phyloP scores from a whole-genome alignment of 139 green algal species.

The Raphidocelis subcapitata region DNA sequence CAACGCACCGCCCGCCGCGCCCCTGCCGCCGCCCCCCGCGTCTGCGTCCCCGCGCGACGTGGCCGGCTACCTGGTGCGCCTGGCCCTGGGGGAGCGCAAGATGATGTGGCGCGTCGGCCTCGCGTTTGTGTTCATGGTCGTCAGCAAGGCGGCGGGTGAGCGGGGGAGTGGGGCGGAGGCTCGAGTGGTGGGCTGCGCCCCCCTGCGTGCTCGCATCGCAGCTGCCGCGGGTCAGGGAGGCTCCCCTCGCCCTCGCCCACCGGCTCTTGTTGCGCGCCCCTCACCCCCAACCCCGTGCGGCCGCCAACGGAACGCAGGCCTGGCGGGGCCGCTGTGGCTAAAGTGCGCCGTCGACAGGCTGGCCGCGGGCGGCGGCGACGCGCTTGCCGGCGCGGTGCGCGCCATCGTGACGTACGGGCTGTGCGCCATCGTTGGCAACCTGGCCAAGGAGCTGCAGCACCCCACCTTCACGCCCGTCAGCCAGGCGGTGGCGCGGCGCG shows the following conservation, averaged over 20 bases:
- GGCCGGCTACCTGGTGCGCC: slow-evolving; percentile 72
- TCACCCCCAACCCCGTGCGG: background rate
- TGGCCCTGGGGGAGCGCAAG: slow-evolving; percentile 67
- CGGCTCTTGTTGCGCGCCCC: background rate
- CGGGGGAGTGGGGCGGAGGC: background rate
- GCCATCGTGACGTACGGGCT: slow-evolving; percentile 38
- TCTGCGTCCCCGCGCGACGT: slow-evolving; percentile 36
- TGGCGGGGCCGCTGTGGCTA: slow-evolving; percentile 73
- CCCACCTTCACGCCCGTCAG: slow-evolving; percentile 81
- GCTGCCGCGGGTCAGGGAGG: background rate
- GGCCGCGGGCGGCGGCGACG: slow-evolving; percentile 7
- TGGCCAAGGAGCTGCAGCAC: slow-evolving; percentile 83
- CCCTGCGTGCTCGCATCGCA: background rate
- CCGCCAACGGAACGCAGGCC: slow-evolving; percentile 41
- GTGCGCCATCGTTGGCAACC: slow-evolving; percentile 61
- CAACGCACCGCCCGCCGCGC: background rate
- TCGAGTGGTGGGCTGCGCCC: background rate
- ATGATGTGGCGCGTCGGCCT: slow-evolving; percentile 70
- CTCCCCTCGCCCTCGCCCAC: background rate
- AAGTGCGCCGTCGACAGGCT: slow-evolving; percentile 80
- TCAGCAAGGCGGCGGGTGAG: slow-evolving; percentile 64
- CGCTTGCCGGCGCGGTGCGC: background rate
- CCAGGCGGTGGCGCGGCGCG: slow-evolving; percentile 59
- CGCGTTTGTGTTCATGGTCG: slow-evolving; percentile 61
- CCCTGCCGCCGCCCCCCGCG: slow-evolving; percentile 47